These are phyloP conservation scores for Xylaria sp. DNA, from an alignment of 2,329 filamentous ascomycete genomes.

Conservation along the genomic window DNA sequence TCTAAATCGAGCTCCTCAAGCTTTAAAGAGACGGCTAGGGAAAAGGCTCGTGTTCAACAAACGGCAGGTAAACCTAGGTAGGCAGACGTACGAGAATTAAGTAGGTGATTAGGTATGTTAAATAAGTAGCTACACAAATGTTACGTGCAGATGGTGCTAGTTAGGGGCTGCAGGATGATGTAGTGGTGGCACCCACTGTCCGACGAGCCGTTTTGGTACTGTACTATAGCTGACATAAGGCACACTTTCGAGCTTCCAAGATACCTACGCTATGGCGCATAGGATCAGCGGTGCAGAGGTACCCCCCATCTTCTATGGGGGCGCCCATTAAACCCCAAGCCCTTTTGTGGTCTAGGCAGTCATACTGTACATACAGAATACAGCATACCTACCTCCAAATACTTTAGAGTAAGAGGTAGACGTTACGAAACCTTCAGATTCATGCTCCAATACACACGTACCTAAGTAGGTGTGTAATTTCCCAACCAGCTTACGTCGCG, in stretches of 20 bases:
- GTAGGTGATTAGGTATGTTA: background rate
- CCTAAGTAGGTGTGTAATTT: constrained; percentile 1
- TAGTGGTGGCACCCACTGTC: background rate
- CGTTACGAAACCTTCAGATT: constrained; percentile 1
- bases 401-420: background rate
- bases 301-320: background rate
- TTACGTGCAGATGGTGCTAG: background rate
- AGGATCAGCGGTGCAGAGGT: background rate
- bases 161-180: background rate
- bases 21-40: background rate
- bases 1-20: background rate
- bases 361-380: too few relatives aligned
- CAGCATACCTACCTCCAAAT: too few relatives aligned
- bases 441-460: background rate
- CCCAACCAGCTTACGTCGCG: constrained; percentile 1
- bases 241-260: background rate
- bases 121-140: background rate
- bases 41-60: background rate
- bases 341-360: background rate
- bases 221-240: background rate
- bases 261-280: background rate
- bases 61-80: background rate
- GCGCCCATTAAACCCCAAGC: background rate
- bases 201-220: background rate
- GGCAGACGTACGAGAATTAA: too few relatives aligned